Conservation (phyloP, 257 asterid genomes). For the Thymus quinquecostatus region DNA sequence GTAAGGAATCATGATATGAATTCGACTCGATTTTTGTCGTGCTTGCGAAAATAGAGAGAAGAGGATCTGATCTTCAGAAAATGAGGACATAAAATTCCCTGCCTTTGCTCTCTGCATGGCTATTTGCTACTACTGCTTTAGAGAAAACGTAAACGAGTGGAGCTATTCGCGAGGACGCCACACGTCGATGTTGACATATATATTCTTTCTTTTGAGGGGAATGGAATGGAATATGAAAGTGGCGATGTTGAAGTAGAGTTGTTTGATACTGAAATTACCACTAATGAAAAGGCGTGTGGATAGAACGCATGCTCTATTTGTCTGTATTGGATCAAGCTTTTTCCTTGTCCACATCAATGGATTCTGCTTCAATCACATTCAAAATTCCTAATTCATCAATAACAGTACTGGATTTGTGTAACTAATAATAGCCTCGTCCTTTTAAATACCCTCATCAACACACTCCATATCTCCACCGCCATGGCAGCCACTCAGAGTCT, state of each 20-base stretch:
- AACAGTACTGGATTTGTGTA: too few species aligned
- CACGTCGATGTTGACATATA: slow-evolving; percentile 30
- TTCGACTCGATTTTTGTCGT: slow-evolving; percentile 20
- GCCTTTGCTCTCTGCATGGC: slow-evolving; percentile 23
- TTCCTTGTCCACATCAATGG: slow-evolving; percentile 32
- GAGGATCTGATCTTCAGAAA: slow-evolving; percentile 31
- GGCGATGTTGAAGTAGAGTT: slow-evolving; percentile 21
- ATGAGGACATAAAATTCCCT: slow-evolving; percentile 35
- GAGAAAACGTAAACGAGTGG: slow-evolving; percentile 20
- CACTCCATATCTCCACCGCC: slow-evolving; percentile 30
- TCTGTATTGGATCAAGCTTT: slow-evolving; percentile 30
- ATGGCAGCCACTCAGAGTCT: slow-evolving; percentile 30
- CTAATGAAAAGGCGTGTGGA: slow-evolving; percentile 44
- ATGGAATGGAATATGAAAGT: slow-evolving; percentile 30
- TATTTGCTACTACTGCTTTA: slow-evolving; percentile 20
- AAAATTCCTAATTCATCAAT: not conserved
- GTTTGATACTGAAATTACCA: slow-evolving; percentile 7
- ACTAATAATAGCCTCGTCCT: slow-evolving; percentile 18
- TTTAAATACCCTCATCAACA: slow-evolving; percentile 25
- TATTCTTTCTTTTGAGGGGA: slow-evolving; percentile 36
- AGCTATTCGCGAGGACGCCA: slow-evolving; percentile 28
- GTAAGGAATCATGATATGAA: slow-evolving; percentile 28
- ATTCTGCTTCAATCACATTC: slow-evolving; percentile 21
- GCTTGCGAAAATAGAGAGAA: not conserved
- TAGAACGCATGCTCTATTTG: slow-evolving; percentile 35